Evolutionary conservation across 2,329 filamentous ascomycete genomes (phyloP).

Genomic region (Trichoderma asperellum): DNA sequence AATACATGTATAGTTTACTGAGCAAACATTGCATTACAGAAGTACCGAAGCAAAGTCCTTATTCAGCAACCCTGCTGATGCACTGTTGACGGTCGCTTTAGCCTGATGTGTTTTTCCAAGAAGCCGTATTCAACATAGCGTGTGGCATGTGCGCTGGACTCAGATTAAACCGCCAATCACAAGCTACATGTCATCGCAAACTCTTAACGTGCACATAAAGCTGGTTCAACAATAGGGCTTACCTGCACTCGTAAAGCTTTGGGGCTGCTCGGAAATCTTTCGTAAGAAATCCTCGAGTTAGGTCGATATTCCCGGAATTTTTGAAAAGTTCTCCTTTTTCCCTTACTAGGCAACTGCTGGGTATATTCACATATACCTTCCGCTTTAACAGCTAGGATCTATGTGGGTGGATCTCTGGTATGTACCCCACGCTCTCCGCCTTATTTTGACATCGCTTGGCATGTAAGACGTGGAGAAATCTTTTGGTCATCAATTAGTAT

Average conservation of each 20-base stretch:
- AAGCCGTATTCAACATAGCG: not conserved
- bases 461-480: not conserved
- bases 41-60: not conserved
- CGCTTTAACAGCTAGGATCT: not conserved
- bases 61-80: not conserved
- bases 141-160: not conserved
- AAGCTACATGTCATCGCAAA: not conserved
- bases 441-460: not conserved
- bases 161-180: not conserved
- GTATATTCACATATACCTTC: not conserved
- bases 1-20: not conserved
- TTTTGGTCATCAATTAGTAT: not conserved
- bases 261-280: not conserved
- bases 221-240: not conserved
- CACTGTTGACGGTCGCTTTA: not conserved
- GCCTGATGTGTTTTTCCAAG: not conserved
- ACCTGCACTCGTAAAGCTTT: not conserved
- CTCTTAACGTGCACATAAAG: not conserved
- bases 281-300: not conserved
- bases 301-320: not conserved
- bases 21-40: not conserved
- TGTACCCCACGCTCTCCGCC: not conserved
- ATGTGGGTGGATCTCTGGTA: not conserved
- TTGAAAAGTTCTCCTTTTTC: not conserved
- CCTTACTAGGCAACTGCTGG: not conserved